Conservation (phyloP, 371 early-diverging fungal genomes). For the Rhizopus microsporus region DNA sequence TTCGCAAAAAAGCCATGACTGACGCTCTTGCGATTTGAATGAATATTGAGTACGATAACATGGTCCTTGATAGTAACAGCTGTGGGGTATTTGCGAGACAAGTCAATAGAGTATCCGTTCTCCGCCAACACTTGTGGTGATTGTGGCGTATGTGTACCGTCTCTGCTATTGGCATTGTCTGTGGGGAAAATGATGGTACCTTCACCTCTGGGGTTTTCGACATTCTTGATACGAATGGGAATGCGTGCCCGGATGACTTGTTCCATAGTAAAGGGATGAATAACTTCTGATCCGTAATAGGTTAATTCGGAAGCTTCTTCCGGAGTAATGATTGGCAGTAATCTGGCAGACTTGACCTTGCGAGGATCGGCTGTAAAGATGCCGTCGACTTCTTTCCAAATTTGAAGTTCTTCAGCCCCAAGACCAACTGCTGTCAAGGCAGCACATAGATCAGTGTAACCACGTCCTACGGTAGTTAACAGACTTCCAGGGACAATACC, state of each 20-base stretch:
- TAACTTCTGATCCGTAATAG: slow-evolving; percentile 97
- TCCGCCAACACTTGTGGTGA: slow-evolving; percentile 71
- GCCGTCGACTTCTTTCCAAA: slow-evolving; percentile 99
- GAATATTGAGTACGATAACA: slow-evolving; percentile 90
- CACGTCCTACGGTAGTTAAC: slow-evolving; percentile 91
- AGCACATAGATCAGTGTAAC: slow-evolving; percentile 97
- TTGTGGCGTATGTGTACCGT: slow-evolving; percentile 55
- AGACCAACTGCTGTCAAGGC: slow-evolving; percentile 93
- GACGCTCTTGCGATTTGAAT: slow-evolving; percentile 92
- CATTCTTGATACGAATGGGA: slow-evolving; percentile 98
- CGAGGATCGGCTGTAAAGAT: slow-evolving; percentile 99
- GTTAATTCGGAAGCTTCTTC: slow-evolving; percentile 99
- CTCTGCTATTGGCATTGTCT: slow-evolving; percentile 39
- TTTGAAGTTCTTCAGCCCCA: slow-evolving; percentile 87
- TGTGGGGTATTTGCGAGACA: slow-evolving; percentile 82
- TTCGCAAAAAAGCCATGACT: slow-evolving; percentile 95
- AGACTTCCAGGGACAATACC: slow-evolving; percentile 95
- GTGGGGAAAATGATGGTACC: slow-evolving; percentile 94
- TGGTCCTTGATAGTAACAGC: slow-evolving; percentile 98
- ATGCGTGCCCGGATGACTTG: slow-evolving; percentile 94
- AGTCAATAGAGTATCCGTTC: slow-evolving; percentile 72
- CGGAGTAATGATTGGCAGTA: slow-evolving; percentile 90
- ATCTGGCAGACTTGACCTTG: slow-evolving; percentile 88
- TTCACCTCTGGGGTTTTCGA: slow-evolving; percentile 85
- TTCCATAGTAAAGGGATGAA: slow-evolving; percentile 99